Base-by-base conservation (phyloP, 192 early-diverging fungal species). In the Mortierella antarctica region DNA sequence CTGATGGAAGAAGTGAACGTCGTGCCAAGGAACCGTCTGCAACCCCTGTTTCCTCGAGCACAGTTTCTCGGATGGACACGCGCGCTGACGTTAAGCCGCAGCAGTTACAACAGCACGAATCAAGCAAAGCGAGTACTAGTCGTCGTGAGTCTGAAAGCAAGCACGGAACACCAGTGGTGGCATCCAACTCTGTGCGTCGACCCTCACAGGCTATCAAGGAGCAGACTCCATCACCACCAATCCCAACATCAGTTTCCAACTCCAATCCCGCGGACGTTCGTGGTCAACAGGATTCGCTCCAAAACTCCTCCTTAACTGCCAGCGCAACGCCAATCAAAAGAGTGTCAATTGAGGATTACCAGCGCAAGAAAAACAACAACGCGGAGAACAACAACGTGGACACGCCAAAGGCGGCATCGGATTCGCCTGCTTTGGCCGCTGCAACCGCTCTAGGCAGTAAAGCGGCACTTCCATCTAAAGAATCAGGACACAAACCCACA, bases 281-380 rank as follows among this genome's bases (percentile, higher is more conserved):
- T 4, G 51, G 52, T 42, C 59, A 68, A 20, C 67, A 62, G 23
- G 74, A 68, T 54, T 12, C 17, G 2, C 47, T 53, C 15, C 39
- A 60, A 2, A 42, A 60, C 9, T 48, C 65, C 9, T 45, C 65
- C 3, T 63, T 54, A 7, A 52, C 65, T 47, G 53, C 52, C 9
- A 67, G 15, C 14, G 46, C 60, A 14, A 42, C 67, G 6, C 17
- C 48, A 5, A 65, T 71, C 20, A 80, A 80, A 47, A 53, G 77
- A 49, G 64, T 80, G 55, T 80, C 77, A 2, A 72, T 80, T 51
- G 77, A 72, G 54, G 77, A 80, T 54, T 80, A 80, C 41, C 76
- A 79, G 52, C 69, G 76, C 3, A 72, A 71, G 55, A 65, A 71
- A 44, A 46, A 48, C 14, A 78, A 52, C 45, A 13, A 44, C 10